A percentile compares a stretch with the other conserved stretches of the same genome.
These are phyloP conservation scores for Trifolium subterraneum DNA, from an alignment of 306 rosid species.

Conservation along the genomic window DNA sequence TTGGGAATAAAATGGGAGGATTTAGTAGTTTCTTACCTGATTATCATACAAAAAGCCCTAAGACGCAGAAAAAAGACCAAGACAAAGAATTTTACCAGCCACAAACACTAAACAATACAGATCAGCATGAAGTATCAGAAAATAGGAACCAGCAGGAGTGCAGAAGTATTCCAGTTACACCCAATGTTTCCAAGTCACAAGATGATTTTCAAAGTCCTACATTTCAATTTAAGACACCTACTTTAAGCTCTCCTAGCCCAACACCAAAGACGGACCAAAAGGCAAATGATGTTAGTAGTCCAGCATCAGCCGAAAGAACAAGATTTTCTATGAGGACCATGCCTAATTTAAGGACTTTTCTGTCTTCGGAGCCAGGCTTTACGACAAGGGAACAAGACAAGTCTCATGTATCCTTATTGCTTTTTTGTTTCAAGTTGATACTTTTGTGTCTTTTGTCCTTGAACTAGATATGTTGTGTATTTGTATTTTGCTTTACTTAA, in stretches of 20 bases:
- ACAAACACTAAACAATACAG: constrained; percentile 45
- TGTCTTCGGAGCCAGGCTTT: constrained; percentile 49
- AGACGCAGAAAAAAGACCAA: constrained; percentile 44
- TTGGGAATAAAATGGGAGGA: constrained; percentile 44
- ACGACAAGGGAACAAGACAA: constrained; percentile 43
- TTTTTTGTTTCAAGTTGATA: constrained; percentile 36
- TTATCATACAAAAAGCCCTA: constrained; percentile 46
- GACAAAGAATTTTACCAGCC: constrained; percentile 48
- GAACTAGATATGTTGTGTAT: constrained; percentile 40
- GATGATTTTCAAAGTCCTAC: constrained; percentile 67
- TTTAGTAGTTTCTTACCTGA: constrained; percentile 45
- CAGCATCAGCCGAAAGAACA: constrained; percentile 48
- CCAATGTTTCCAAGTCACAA: constrained; percentile 50
- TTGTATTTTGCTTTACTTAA: constrained; percentile 61
- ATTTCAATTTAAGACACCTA: constrained; percentile 58
- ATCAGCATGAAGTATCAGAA: constrained; percentile 51
- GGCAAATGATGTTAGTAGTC: constrained; percentile 45
- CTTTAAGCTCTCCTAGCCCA: constrained; percentile 57
- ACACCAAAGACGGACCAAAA: constrained; percentile 51
- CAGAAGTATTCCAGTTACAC: constrained; percentile 43
- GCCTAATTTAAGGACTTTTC: constrained; percentile 53
- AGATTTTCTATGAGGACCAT: constrained; percentile 52
- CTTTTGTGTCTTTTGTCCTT: constrained; percentile 29
- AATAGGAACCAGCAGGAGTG: constrained; percentile 51
- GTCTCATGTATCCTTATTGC: constrained; percentile 73